Evolutionary conservation across 2,329 filamentous ascomycete genomes (phyloP).

Genomic region (Xylariales sp.): DNA sequence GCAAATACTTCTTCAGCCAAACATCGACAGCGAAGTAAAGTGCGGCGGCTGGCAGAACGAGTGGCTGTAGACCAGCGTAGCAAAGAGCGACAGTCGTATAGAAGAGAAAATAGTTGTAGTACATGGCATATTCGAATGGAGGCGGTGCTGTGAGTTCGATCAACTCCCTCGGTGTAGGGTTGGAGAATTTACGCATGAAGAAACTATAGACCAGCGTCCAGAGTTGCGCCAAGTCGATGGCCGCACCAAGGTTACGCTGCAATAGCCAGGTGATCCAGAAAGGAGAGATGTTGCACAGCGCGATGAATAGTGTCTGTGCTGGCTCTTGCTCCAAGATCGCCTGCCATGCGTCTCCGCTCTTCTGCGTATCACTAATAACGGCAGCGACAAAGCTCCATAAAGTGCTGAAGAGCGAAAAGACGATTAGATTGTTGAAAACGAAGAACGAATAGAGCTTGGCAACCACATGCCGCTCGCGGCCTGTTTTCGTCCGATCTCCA

Average conservation of each 20-base stretch:
- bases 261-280: constrained; percentile 95
- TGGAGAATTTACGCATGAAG: constrained; percentile 76
- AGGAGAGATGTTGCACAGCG: constrained; percentile 75
- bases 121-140: constrained; percentile 88
- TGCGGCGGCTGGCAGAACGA: constrained; percentile 80
- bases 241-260: constrained; percentile 87
- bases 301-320: constrained; percentile 60
- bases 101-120: constrained; percentile 97
- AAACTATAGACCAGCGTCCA: constrained; percentile 82
- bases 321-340: constrained; percentile 63
- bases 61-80: constrained; percentile 79
- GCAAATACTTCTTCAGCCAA: constrained; percentile 89
- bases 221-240: constrained; percentile 88
- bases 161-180: constrained; percentile 77
- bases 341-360: constrained; percentile 60
- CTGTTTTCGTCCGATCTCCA: constrained; percentile 88
- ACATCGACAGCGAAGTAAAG: constrained; percentile 86
- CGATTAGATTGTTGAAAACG: constrained; percentile 91
- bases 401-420: constrained; percentile 88
- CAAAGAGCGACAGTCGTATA: constrained; percentile 86
- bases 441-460: constrained; percentile 93
- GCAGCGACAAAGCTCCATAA: constrained; percentile 68
- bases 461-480: constrained; percentile 85
- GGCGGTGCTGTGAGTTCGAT: constrained; percentile 92
- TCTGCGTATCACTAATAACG: constrained; percentile 53